Conservation (phyloP, 1,284 basidiomycete genomes). For the Ustilago lituana region DNA sequence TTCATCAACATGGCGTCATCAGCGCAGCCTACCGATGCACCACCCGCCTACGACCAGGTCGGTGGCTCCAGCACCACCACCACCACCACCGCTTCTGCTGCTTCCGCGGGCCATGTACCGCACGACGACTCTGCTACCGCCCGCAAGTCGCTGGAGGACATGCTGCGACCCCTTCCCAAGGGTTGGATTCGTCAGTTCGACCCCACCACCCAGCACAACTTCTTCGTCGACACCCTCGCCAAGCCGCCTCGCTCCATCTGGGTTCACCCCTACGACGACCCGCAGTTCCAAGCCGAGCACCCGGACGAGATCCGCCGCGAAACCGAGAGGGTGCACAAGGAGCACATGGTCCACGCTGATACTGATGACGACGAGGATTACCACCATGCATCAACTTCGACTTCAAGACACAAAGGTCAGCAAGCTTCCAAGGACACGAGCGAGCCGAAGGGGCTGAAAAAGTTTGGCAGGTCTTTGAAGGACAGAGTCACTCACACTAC, state of each 20-base stretch:
- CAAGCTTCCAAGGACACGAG: no score
- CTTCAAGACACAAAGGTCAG: no score
- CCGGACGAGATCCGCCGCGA: slow-evolving; percentile 25
- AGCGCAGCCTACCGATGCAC: slow-evolving; percentile 22
- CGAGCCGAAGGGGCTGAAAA: slow-evolving; percentile 42
- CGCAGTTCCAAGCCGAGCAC: slow-evolving; percentile 38
- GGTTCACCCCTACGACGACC: slow-evolving; percentile 63
- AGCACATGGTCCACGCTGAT: slow-evolving; percentile 41
- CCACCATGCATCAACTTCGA: neutral
- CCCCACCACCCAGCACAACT: slow-evolving; percentile 49
- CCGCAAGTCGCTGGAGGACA: slow-evolving; percentile 46
- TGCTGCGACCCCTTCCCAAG: slow-evolving; percentile 53
- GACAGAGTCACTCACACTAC: slow-evolving; percentile 65
- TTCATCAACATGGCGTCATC: slow-evolving; percentile 13
- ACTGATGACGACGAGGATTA: slow-evolving; percentile 49
- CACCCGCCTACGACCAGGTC: slow-evolving; percentile 44
- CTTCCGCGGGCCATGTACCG: slow-evolving; percentile 23
- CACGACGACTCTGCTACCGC: slow-evolving; percentile 6
- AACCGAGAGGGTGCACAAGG: slow-evolving; percentile 19
- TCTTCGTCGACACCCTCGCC: slow-evolving; percentile 63
- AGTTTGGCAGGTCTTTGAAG: slow-evolving; percentile 61
- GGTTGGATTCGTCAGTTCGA: slow-evolving; percentile 65
- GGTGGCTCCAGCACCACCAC: slow-evolving; percentile 13
- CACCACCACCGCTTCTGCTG: slow-evolving; percentile 1
- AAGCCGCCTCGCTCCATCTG: slow-evolving; percentile 66